Evolutionary conservation across 2,329 filamentous ascomycete species (phyloP).

Genomic region (Diaporthe sp.): DNA sequence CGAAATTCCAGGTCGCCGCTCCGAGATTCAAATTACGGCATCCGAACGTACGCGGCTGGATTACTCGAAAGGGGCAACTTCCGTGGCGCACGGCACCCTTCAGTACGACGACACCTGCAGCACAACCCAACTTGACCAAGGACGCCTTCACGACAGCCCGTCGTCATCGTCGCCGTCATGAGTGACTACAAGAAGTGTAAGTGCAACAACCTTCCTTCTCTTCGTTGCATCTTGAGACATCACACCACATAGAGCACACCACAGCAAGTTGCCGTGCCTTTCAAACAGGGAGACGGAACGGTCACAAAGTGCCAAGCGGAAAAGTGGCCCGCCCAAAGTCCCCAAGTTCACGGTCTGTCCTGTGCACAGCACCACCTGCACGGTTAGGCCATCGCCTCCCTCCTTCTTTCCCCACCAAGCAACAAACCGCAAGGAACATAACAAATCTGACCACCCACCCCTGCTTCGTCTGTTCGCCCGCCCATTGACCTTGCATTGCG

Average conservation of each 20-base stretch:
- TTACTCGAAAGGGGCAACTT: slow-evolving; percentile 33
- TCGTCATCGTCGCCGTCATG: slow-evolving; percentile 18
- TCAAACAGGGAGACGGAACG: background rate
- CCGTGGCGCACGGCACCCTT: slow-evolving; percentile 26
- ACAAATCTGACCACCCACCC: slow-evolving; percentile 32
- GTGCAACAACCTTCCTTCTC: background rate
- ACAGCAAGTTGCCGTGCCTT: background rate
- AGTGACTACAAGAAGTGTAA: slow-evolving; percentile 33
- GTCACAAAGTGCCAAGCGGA: slow-evolving; percentile 17
- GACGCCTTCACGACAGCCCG: background rate
- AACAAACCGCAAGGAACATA: slow-evolving; percentile 2
- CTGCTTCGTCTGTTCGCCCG: background rate
- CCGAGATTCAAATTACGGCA: slow-evolving; percentile 35
- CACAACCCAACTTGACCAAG: background rate
- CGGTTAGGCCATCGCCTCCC: slow-evolving; percentile 13
- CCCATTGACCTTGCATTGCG: slow-evolving; percentile 12
- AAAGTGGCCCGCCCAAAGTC: background rate
- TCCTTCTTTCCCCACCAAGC: slow-evolving; percentile 14
- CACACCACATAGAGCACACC: background rate
- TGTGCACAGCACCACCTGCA: slow-evolving; percentile 14
- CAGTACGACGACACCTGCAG: slow-evolving; percentile 12
- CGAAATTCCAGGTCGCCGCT: slow-evolving; percentile 32
- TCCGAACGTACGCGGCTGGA: slow-evolving; percentile 13
- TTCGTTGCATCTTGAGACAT: background rate
- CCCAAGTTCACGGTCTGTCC: slow-evolving; percentile 5